A percentile compares a stretch with the other conserved stretches of the same genome.
These are phyloP conservation scores for Vicia villosa DNA, from an alignment of 306 rosid species.

Conservation along the genomic window DNA sequence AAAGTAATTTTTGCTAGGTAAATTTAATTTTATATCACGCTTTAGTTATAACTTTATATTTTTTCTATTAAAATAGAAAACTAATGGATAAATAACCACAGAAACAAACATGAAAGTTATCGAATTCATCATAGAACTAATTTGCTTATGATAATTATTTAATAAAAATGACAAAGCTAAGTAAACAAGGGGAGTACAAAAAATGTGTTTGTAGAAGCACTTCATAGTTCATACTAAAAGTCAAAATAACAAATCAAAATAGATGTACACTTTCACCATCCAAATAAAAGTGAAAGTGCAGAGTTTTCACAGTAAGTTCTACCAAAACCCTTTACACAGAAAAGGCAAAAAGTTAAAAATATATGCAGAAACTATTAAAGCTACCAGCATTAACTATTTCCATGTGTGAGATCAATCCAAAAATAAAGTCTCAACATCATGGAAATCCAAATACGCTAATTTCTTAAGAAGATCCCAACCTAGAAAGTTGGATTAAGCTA, in stretches of 20 bases:
- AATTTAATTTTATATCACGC: too few species aligned
- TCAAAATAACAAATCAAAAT: background rate
- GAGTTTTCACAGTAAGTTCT: background rate
- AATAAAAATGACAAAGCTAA: too few species aligned
- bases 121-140: too few species aligned
- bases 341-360: background rate
- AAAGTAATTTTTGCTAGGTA: too few species aligned
- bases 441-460: constrained; percentile 1
- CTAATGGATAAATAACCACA: too few species aligned
- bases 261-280: background rate
- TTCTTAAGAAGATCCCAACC: constrained; percentile 20
- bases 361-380: background rate
- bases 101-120: too few species aligned
- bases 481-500: background rate
- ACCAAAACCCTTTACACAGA: background rate
- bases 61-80: too few species aligned
- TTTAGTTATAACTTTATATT: too few species aligned
- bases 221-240: background rate
- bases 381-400: constrained; percentile 18
- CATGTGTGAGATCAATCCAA: background rate
- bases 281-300: background rate
- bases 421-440: background rate
- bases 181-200: too few species aligned
- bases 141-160: too few species aligned
- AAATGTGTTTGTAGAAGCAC: too few species aligned